Conservation (phyloP, 768 basidiomycete genomes). For the Galerina sulciceps region DNA sequence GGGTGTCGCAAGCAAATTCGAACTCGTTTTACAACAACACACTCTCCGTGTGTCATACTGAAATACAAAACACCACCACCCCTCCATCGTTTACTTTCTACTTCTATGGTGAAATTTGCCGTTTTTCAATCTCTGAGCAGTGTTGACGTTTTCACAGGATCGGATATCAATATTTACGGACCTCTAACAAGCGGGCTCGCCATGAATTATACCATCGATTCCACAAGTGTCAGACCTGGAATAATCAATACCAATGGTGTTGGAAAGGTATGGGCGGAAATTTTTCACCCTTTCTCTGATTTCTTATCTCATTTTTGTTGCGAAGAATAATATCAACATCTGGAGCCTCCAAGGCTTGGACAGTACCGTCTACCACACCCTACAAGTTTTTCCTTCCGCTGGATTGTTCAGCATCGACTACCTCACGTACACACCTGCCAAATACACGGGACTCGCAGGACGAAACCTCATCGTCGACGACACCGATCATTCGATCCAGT, state of each 20-base stretch:
- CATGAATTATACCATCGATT: conserved; percentile 1
- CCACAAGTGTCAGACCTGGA: not conserved
- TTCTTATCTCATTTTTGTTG: not conserved
- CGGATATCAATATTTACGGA: conserved; percentile 1
- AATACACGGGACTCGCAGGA: not conserved
- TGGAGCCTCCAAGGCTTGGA: not conserved
- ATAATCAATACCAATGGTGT: not conserved
- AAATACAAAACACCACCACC: not conserved
- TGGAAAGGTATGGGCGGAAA: not conserved
- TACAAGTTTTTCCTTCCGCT: not conserved
- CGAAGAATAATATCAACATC: not conserved
- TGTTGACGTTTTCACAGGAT: not conserved
- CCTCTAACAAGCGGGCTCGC: not conserved
- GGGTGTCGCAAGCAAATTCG: not conserved
- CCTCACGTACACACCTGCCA: not conserved
- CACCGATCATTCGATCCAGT: not conserved
- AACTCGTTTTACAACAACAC: not conserved
- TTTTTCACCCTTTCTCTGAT: too few species aligned
- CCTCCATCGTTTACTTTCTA: not conserved
- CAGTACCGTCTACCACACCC: not conserved
- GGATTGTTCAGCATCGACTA: conserved; percentile 6
- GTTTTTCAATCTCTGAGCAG: not conserved
- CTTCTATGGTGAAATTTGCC: not conserved
- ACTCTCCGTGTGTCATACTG: not conserved
- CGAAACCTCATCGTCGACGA: conserved; percentile 2